Evolutionary conservation across 352 stramenopile species (phyloP), one percentile per base, ranked within the genome.

Genomic region (Phytophthora lateralis): DNA sequence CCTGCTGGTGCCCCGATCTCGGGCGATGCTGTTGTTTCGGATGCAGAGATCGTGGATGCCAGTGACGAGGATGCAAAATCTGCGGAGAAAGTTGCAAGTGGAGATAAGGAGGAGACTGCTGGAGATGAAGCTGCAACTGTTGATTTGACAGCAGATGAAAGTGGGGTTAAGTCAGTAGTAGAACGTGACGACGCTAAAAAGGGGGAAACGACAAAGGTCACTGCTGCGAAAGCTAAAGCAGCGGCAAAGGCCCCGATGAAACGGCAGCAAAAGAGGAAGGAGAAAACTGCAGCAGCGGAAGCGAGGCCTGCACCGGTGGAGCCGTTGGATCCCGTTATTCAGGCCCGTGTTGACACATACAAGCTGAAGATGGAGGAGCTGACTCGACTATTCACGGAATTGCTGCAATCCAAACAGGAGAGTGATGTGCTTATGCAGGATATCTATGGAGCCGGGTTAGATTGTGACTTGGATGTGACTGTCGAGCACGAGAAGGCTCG

Each of bases 341-440:
- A 90, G 39, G 80, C 85, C 1, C 73, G 85, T 11, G 69, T 94
- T 18, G 80, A 87, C 44, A 85, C 68, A 18, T 95, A 93, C 45
- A 73, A 85, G 42, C 63, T 86, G 26, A 93, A 93, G 60, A 85
- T 88, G 14, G 72, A 88, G n/a, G 84, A 91, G 35, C 66, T 93
- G 37, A 89, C 81, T 18, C 57, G 58, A 12, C 55, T 74, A 29
- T 89, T 79, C 47, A 64, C 55, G 12, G 55, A 76, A 17, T 57
- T 90, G 12, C 45, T 80, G 21, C 24, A 58, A 10, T 69, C 72
- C 0, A 61, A 58, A 6, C 44, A 55, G 2, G 57, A 72, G 21
- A 68, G 38, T n/a, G 67, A 73, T 17, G 35, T 42, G 2, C 63
- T 90, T n/a, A 62, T 89, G 54, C 79, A 89, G 38, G 84, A 93